These are phyloP conservation scores for Claviceps pusilla DNA, from an alignment of 2,329 filamentous ascomycete genomes.

Conservation along the genomic window DNA sequence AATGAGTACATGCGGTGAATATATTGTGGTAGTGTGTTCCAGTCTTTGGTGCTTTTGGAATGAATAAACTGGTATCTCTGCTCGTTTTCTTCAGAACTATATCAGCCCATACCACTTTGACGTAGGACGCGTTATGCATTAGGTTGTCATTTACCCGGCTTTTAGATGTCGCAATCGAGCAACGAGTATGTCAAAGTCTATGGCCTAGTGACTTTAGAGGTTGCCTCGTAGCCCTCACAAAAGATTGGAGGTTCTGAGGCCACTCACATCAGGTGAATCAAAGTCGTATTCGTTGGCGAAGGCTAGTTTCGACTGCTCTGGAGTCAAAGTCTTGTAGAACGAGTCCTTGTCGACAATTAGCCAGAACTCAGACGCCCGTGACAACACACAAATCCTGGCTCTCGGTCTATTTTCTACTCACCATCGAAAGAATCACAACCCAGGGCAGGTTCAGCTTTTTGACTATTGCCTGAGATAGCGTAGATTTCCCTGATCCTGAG, in stretches of 20 bases:
- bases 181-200: slow-evolving; percentile 85
- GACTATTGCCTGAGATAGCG: slow-evolving; percentile 81
- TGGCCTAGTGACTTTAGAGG: slow-evolving; percentile 35
- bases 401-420: slow-evolving; percentile 24
- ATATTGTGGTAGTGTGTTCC: slow-evolving; percentile 69
- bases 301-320: slow-evolving; percentile 63
- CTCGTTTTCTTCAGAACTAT: slow-evolving; percentile 47
- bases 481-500: slow-evolving; percentile 90
- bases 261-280: slow-evolving; percentile 60
- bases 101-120: not conserved
- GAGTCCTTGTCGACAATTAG: slow-evolving; percentile 54
- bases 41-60: slow-evolving; percentile 80
- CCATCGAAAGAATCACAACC: slow-evolving; percentile 97
- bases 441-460: slow-evolving; percentile 81
- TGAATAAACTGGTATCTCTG: slow-evolving; percentile 88
- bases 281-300: slow-evolving; percentile 93
- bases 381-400: not conserved
- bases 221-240: not conserved
- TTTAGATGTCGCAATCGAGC: slow-evolving; percentile 72
- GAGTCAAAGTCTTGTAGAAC: slow-evolving; percentile 81
- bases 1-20: slow-evolving; percentile 90
- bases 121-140: not conserved
- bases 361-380: not conserved
- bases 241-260: not conserved
- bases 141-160: slow-evolving; percentile 51